Conservation (phyloP, 495 filamentous ascomycete genomes). For the Aspergillus bertholletiae region DNA sequence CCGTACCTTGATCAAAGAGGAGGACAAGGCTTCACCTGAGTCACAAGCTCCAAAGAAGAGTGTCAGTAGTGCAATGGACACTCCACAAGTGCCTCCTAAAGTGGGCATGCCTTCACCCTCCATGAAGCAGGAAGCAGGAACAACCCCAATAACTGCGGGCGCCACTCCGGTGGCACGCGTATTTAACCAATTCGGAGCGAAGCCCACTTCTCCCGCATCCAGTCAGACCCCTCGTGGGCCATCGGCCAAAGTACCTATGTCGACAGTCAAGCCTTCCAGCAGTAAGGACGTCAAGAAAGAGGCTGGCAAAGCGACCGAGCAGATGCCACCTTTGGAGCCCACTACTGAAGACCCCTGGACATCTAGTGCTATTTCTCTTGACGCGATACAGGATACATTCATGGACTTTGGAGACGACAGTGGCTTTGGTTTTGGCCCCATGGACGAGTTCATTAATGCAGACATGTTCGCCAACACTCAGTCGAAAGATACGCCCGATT, state of each 20-base stretch:
- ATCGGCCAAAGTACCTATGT: slow-evolving; percentile 24
- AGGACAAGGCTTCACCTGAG: slow-evolving; percentile 25
- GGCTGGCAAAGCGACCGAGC: slow-evolving; percentile 19
- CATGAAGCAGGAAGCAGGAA: slow-evolving; percentile 31
- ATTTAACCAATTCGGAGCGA: slow-evolving; percentile 34
- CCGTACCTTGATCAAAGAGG: slow-evolving; percentile 32
- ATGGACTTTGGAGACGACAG: slow-evolving; percentile 25
- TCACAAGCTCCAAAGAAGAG: slow-evolving; percentile 21
- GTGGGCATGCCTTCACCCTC: slow-evolving; percentile 23
- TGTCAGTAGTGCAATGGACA: slow-evolving; percentile 12
- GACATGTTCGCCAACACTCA: slow-evolving; percentile 41
- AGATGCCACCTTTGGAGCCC: slow-evolving; percentile 5
- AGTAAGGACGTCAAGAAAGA: slow-evolving; percentile 32
- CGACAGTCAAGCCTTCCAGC: slow-evolving; percentile 23
- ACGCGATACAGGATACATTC: slow-evolving; percentile 42
- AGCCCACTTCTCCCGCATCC: slow-evolving; percentile 39
- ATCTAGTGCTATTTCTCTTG: slow-evolving; percentile 38
- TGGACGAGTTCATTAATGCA: slow-evolving; percentile 42
- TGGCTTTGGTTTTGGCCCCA: slow-evolving; percentile 29
- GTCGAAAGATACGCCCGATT: slow-evolving; percentile 39
- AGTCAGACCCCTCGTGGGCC: slow-evolving; percentile 37
- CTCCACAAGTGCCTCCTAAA: slow-evolving; percentile 23
- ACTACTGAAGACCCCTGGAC: slow-evolving; percentile 37
- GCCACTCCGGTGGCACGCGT: slow-evolving; percentile 42
- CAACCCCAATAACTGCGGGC: slow-evolving; percentile 32